phyloP scores from a whole-genome alignment of 805 yeast species.

The Sugiyamaella marilandica region DNA sequence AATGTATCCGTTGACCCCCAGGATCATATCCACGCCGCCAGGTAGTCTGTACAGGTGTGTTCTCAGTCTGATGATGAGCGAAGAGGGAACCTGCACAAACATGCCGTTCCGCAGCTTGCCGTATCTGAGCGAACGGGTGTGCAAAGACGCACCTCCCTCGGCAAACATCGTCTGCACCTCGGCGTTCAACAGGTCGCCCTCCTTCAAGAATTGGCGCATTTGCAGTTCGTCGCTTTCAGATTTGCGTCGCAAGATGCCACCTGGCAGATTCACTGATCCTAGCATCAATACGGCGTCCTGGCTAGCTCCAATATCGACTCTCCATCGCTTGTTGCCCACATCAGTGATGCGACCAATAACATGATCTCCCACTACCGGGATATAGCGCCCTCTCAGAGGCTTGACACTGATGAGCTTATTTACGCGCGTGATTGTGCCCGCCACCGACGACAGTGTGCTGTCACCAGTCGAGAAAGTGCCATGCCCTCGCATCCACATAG shows the following conservation, averaged over 20 bases:
- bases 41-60: constrained; percentile 84
- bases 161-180: constrained; percentile 81
- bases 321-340: constrained; percentile 96
- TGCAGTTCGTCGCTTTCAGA: constrained; percentile 93
- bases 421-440: constrained; percentile 71
- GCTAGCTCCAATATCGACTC: constrained; percentile 86
- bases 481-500: constrained; percentile 98
- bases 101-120: constrained; percentile 93
- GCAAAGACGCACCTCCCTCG: constrained; percentile 93
- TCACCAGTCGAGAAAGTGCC: constrained; percentile 82
- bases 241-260: constrained; percentile 92
- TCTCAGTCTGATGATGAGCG: constrained; percentile 76
- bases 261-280: constrained; percentile 95
- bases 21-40: constrained; percentile 83
- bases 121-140: constrained; percentile 90
- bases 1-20: constrained; percentile 92
- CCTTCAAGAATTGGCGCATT: constrained; percentile 90
- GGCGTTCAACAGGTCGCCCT: constrained; percentile 92
- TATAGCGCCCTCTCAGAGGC: constrained; percentile 81
- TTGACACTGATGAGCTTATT: constrained; percentile 80
- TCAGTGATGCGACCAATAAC: constrained; percentile 90
- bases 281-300: constrained; percentile 89
- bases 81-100: constrained; percentile 74
- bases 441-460: constrained; percentile 78
- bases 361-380: constrained; percentile 96